Conservation (phyloP, 257 asterid species). For the Coffea eugenioides region DNA sequence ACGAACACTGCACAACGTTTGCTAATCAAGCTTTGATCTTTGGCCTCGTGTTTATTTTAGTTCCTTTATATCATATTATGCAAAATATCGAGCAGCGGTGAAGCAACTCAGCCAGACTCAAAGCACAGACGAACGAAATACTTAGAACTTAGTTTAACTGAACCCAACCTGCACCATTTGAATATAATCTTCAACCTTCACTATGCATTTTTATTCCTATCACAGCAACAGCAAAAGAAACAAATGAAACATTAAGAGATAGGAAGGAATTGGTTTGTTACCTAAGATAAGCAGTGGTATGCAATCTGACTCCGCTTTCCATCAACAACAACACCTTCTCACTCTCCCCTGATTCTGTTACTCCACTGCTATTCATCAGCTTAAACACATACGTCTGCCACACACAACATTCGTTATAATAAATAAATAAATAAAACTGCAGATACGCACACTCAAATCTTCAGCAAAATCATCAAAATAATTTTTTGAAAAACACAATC, state of each 20-base stretch:
- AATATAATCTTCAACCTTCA: not conserved
- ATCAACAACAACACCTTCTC: constrained; percentile 90
- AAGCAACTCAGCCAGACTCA: not conserved
- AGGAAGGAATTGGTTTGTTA: constrained; percentile 23
- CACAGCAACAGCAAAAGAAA: not conserved
- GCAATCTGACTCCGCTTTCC: constrained; percentile 97
- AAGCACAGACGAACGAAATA: too few species aligned
- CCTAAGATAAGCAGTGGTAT: constrained; percentile 92
- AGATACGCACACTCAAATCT: not conserved
- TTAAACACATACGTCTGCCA: constrained; percentile 90
- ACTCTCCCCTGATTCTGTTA: constrained; percentile 95
- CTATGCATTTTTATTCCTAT: not conserved
- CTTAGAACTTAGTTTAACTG: too few species aligned
- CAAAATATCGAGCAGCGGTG: not conserved
- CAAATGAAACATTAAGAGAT: not conserved
- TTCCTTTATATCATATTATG: not conserved
- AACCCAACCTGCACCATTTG: not conserved
- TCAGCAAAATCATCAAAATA: not conserved
- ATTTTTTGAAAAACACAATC: not conserved
- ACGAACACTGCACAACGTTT: not conserved
- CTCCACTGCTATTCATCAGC: constrained; percentile 96
- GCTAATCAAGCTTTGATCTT: not conserved
- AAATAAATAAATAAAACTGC: not conserved
- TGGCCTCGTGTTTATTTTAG: not conserved
- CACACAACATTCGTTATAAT: not conserved